phyloP scores from a whole-genome alignment of 495 filamentous ascomycete species.

The Penicillium egyptiacum region DNA sequence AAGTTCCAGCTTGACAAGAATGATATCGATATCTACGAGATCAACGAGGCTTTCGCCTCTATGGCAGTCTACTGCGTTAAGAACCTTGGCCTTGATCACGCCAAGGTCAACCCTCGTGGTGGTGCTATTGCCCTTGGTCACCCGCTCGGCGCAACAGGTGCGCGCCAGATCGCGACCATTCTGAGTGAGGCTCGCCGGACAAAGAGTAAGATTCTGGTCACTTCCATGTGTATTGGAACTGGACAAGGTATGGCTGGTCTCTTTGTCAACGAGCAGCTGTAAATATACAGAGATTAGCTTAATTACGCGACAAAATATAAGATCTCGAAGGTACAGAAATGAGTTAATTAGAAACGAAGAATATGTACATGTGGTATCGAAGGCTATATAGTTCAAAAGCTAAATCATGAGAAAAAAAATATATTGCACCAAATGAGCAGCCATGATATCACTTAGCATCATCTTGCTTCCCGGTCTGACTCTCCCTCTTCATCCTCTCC shows the following conservation, averaged over 20 bases:
- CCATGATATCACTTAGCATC: constrained; percentile 17
- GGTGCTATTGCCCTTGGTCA: constrained; percentile 81
- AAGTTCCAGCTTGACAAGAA: constrained; percentile 76
- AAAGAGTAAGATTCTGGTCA: constrained; percentile 81
- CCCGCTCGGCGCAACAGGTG: constrained; percentile 77
- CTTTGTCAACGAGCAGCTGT: constrained; percentile 76
- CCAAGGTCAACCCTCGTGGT: constrained; percentile 87
- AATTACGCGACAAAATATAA: constrained; percentile 4
- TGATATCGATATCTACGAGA: constrained; percentile 86
- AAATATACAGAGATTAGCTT: constrained; percentile 16
- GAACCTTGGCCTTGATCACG: constrained; percentile 69
- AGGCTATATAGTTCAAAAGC: not conserved
- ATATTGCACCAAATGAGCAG: not conserved
- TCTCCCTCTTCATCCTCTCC: constrained; percentile 63
- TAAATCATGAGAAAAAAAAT: constrained; percentile 2
- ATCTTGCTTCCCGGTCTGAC: constrained; percentile 38
- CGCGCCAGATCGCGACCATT: constrained; percentile 80
- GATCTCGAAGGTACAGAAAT: not conserved
- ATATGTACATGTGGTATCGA: constrained; percentile 6
- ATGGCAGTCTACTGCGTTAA: constrained; percentile 95
- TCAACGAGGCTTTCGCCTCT: constrained; percentile 96
- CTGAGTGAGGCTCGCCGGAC: constrained; percentile 74
- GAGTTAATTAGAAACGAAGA: not conserved
- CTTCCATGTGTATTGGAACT: constrained; percentile 85
- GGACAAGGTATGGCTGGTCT: constrained; percentile 84